Evolutionary conservation across 2,329 filamentous ascomycete species (phyloP), one percentile per base, ranked within the genome.

Genomic region (Salinomyces thailandicus): DNA sequence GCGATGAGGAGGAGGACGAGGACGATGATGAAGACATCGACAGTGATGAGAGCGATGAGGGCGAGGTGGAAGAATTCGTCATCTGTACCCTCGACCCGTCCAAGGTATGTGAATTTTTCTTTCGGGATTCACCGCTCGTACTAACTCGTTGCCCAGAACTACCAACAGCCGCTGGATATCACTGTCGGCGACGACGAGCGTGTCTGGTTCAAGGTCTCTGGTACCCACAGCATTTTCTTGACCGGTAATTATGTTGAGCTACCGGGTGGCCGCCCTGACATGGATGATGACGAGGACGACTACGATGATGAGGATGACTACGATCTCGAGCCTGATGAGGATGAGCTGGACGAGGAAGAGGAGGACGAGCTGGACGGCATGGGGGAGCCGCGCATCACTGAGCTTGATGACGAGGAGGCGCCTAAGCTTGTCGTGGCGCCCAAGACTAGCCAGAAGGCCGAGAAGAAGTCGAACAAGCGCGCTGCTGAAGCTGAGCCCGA

Each of bases 11-110:
- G 20, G 60, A 62, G 12, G 63, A 68, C 5, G 71, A 71, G 19
- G 62, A 66, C 24, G 63, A 67, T 5, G 71, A 75, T 2, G 69
- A 75, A 9, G 53, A 58, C 15, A 46, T 55, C 37, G 54, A 60
- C 11, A 71, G 75, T 19, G 73, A 81, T 36, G 72, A 75, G 41
- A 74, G 73, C 5, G 73, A 76, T 28, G 73, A 72, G 17, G 63
- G 73, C 36, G 77, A 85, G 55, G 68, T 89, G 36, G 85, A 95
- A 62, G 84, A 95, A 69, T 85, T 84, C 53, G 86, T 96, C 51
- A 68, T 98, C 53, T 98, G 91, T 76, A 98, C 91, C 44, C 77
- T 98, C 37, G 87, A 96, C 66, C 84, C 87, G 19, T 78, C 85
- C 63, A 84, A 81, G 69, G 91, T 95, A 79, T 61, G 73, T n/a